These are phyloP conservation scores for Trichocladium uniseriatum DNA, from an alignment of 495 filamentous ascomycete genomes.

Conservation along the genomic window DNA sequence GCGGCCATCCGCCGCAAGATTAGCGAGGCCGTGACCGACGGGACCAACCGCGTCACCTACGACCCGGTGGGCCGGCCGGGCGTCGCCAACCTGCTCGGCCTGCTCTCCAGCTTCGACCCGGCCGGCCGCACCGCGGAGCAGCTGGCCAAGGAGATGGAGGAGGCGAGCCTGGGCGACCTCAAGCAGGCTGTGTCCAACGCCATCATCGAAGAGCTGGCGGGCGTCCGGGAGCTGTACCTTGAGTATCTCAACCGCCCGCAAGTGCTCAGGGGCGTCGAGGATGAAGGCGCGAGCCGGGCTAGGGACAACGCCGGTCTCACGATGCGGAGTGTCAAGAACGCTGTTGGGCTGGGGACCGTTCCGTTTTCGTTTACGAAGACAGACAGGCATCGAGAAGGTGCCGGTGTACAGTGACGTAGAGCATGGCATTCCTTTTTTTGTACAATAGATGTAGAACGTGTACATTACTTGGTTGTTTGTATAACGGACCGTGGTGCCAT, in stretches of 20 bases:
- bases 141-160: conserved; percentile 46
- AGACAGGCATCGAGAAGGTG: neutral
- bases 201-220: conserved; percentile 45
- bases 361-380: no score
- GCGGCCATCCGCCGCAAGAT: conserved; percentile 57
- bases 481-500: neutral
- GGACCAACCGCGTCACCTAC: conserved; percentile 51
- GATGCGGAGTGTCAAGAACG: conserved; percentile 53
- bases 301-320: conserved; percentile 54
- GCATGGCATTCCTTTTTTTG: conserved; percentile 13
- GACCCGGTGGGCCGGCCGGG: conserved; percentile 64
- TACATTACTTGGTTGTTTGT: neutral
- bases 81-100: conserved; percentile 74
- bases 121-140: conserved; percentile 37
- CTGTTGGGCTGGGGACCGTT: conserved; percentile 53
- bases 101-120: conserved; percentile 56
- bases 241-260: conserved; percentile 40
- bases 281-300: conserved; percentile 53
- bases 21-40: conserved; percentile 69
- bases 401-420: neutral
- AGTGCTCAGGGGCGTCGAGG: conserved; percentile 46
- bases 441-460: neutral
- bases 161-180: conserved; percentile 50
- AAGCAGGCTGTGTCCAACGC: conserved; percentile 53
- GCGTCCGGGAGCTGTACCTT: conserved; percentile 53